Evolutionary conservation across 2,329 filamentous ascomycete genomes (phyloP), one percentile per base, ranked within the genome.

Genomic region (Aspergillus udagawae): DNA sequence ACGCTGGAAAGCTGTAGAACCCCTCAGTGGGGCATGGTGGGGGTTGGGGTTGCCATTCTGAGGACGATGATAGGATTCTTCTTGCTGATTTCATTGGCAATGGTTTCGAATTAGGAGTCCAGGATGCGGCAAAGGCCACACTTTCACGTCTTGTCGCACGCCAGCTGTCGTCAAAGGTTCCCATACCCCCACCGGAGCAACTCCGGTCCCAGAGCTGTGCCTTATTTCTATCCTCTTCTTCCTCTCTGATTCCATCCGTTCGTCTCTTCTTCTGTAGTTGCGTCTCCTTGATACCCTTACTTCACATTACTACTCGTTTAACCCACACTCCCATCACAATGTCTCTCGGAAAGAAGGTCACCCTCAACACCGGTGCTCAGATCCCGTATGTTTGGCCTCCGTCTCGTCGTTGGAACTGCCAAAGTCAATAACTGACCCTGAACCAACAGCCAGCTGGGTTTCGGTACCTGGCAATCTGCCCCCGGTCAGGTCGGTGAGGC

Each of bases 291-390:
- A 52, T 49, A 38, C 21, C 42, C 25, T 27, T 4, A 29, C 28
- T 29, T 1, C 28, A 29, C 3, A 29, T 4, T 42, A 21, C 54
- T n/a, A 53, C 52, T 35, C 44, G 45, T 29, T 44, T 55, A 65
- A 1, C 32, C 29, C 5, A 8, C 14, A 38, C 32, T 3, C 32
- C 32, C n/a, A 14, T 47, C 59, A 67, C 50, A 50, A 75, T 75
- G 73, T 75, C 73, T 70, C 71, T 75, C 62, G 72, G 72, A 51
- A 75, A 72, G 63, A 75, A 71, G 57, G 69, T 70, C 52, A 70
- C 67, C 53, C 70, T 75, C 53, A 75, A 71, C 70, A 68, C 72
- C 53, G 73, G 73, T 56, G 62, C 67, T 56, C 56, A 71, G 63
- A 73, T 75, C 63, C 73, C 73, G 73, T 75, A 68, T 52, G 73